Evolutionary conservation across 2,329 filamentous ascomycete genomes (phyloP), one percentile per base, ranked within the genome.

Genomic region (Amesomyces nigricolor): DNA sequence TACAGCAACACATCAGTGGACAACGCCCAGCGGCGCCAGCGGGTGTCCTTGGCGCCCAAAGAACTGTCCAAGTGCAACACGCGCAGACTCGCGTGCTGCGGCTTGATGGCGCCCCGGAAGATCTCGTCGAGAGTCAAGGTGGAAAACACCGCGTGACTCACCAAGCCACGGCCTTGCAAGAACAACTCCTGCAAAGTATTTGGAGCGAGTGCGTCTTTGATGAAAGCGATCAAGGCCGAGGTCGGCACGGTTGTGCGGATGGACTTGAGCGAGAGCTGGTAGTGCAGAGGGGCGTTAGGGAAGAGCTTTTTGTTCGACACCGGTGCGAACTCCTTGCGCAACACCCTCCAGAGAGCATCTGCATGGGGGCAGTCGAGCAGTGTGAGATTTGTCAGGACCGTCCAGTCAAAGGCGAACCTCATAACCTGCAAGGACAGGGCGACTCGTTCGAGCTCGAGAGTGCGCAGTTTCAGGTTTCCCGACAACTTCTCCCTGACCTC

Each of bases 181-280:
- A 91, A 91, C 9, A 94, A 75, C 8, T 84, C 84, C 69, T 94
- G 87, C n/a, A 94, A 74, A 29, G 82, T 87, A 67, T 94, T 89
- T 1, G 89, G 89, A 17, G 85, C 85, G 38, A 94, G 75, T 0
- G 87, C 86, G 58, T 91, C 87, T 63, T 86, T 88, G 59, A 94
- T 75, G 65, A 94, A 92, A 1, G 78, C 76, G 52, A 94, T 82
- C 14, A 94, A 72, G 22, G 85, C 76, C 7, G 80, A 74, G 1
- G 87, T 88, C 2, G 88, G 85, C 11, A 77, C 78, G 69, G 94
- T 88, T 1, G 87, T 89, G 64, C 91, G 87, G 13, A 94, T 78
- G 60, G 85, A 81, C 70, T 86, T 91, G 50, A 94, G 72, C 5
- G 80, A 81, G 10, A 94, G 74, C 53, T 78, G 75, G 63, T 86